Evolutionary conservation across 257 asterid species (phyloP).

Genomic region (Hygrophila difformis): DNA sequence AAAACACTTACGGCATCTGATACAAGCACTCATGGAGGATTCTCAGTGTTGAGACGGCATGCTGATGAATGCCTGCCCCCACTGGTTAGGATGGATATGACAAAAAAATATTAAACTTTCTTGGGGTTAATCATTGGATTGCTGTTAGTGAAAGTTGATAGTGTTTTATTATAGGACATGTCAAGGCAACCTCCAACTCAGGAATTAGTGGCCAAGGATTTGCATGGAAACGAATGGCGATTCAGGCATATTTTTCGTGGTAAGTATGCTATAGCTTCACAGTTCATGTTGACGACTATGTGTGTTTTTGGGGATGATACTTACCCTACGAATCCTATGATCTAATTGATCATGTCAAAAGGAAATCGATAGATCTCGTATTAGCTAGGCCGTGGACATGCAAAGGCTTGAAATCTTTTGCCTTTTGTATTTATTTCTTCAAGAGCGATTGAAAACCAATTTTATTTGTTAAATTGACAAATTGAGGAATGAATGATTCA

Average conservation of each 20-base stretch:
- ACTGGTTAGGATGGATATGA: constrained; percentile 44
- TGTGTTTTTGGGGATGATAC: too few species aligned
- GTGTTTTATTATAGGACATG: constrained; percentile 62
- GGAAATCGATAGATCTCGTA: too few species aligned
- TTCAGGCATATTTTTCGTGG: constrained; percentile 96
- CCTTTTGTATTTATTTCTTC: too few species aligned
- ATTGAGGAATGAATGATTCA: too few species aligned
- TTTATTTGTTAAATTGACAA: too few species aligned
- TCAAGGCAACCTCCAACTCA: constrained; percentile 95
- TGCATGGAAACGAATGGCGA: constrained; percentile 95
- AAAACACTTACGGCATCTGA: constrained; percentile 96
- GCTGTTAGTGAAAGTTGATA: not conserved
- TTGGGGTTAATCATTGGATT: not conserved
- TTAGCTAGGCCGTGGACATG: too few species aligned
- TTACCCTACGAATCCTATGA: too few species aligned
- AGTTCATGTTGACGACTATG: too few species aligned
- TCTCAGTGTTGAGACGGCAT: constrained; percentile 89
- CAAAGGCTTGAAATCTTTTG: too few species aligned
- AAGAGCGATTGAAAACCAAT: too few species aligned
- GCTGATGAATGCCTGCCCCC: constrained; percentile 98
- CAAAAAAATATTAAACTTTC: not conserved
- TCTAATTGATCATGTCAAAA: too few species aligned
- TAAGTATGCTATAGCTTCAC: constrained; percentile 33
- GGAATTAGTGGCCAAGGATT: constrained; percentile 84
- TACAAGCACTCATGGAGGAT: constrained; percentile 98